Evolutionary conservation across 345 rosid genomes (phyloP).

Genomic region (Corymbia maculata): DNA sequence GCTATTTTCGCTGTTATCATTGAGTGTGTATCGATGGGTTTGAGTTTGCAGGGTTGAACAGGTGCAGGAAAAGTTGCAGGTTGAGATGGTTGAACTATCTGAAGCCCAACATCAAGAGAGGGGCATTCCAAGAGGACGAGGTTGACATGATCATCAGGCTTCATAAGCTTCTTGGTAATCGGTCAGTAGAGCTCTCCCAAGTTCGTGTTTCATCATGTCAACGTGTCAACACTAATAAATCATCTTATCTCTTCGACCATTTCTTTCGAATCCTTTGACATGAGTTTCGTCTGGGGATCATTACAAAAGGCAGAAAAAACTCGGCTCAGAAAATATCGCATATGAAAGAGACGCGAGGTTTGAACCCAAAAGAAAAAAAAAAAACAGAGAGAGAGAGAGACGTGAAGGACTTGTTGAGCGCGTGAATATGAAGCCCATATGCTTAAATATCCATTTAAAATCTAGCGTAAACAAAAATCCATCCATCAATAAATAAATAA

Average conservation of each 20-base stretch:
- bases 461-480: background rate
- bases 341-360: background rate
- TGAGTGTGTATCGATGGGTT: background rate
- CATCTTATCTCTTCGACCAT: background rate
- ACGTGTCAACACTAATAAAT: background rate
- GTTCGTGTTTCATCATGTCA: background rate
- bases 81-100: constrained; percentile 60
- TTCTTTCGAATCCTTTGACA: background rate
- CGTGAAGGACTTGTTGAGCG: background rate
- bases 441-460: background rate
- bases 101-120: constrained; percentile 47
- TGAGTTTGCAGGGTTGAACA: constrained; percentile 27
- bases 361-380: too few relatives aligned
- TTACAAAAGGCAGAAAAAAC: background rate
- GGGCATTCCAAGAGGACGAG: constrained; percentile 38
- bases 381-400: too few relatives aligned
- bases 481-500: too few relatives aligned
- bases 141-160: constrained; percentile 50
- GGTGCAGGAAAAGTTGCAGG: constrained; percentile 60
- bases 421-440: background rate
- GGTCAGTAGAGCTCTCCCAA: constrained; percentile 13
- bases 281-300: background rate
- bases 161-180: constrained; percentile 52
- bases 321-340: background rate
- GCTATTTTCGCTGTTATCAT: background rate